These are phyloP conservation scores for Nepenthes gracilis DNA, from an alignment of 148 eudicot species.

Conservation along the genomic window DNA sequence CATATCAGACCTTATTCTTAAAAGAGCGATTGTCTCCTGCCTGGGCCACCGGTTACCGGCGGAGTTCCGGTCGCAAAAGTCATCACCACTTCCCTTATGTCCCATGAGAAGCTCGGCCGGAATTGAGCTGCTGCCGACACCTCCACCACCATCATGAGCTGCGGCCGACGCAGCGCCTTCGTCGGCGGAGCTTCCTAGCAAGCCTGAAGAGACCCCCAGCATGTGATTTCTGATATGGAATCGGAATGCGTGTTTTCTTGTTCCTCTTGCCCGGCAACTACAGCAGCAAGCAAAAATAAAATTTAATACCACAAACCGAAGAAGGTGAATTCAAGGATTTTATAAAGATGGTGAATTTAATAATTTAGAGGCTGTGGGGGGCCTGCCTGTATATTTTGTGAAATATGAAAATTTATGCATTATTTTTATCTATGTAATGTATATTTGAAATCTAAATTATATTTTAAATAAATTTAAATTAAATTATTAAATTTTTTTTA, in stretches of 20 bases:
- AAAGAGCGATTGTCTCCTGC: conserved; percentile 16
- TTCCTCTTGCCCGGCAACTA: conserved; percentile 4
- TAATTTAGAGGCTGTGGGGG: conserved; percentile 32
- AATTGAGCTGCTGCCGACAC: background rate
- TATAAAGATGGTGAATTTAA: conserved; percentile 49
- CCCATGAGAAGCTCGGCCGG: conserved; percentile 5
- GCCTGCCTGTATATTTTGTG: conserved; percentile 60
- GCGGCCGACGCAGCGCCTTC: conserved; percentile 5
- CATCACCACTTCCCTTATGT: background rate
- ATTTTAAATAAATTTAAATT: too few species aligned
- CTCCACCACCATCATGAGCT: background rate
- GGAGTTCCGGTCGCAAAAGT: background rate
- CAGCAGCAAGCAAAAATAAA: conserved; percentile 18
- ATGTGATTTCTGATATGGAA: conserved; percentile 6
- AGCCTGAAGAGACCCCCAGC: conserved; percentile 33
- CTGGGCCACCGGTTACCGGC: conserved; percentile 13
- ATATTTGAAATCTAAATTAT: too few species aligned
- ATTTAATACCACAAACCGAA: background rate
- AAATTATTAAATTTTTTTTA: too few species aligned
- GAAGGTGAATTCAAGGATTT: conserved; percentile 80
- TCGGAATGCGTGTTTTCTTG: too few species aligned
- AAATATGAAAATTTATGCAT: too few species aligned
- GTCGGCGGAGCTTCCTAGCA: conserved; percentile 24
- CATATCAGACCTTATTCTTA: conserved; percentile 14
- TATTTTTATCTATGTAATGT: too few species aligned